A percentile compares a stretch with the other conserved stretches of the same genome.
phyloP scores from a whole-genome alignment of 179 eudicot species.

The Dionaea muscipula region DNA sequence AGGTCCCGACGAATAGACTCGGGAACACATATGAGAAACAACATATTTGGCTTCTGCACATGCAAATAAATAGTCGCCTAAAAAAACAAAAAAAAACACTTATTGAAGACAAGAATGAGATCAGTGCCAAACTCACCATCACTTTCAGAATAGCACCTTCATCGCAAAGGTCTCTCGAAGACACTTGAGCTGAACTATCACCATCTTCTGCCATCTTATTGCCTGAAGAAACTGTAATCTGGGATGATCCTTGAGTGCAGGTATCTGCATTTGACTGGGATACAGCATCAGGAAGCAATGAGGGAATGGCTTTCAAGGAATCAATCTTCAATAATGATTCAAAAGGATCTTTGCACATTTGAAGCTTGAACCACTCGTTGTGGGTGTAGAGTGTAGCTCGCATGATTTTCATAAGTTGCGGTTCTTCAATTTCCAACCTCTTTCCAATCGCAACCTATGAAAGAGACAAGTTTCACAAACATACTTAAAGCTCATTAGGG shows the following conservation, averaged over 20 bases:
- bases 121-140: conserved; percentile 49
- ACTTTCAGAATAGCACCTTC: conserved; percentile 81
- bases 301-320: conserved; percentile 44
- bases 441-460: conserved; percentile 67
- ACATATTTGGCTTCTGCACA: too few relatives aligned
- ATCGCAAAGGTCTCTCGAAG: conserved; percentile 51
- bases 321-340: conserved; percentile 69
- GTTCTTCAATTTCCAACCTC: conserved; percentile 77
- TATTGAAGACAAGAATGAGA: too few relatives aligned
- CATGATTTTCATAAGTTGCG: conserved; percentile 70
- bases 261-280: conserved; percentile 33
- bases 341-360: conserved; percentile 84
- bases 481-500: too few relatives aligned
- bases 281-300: conserved; percentile 34
- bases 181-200: conserved; percentile 50
- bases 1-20: too few relatives aligned
- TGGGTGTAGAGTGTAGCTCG: conserved; percentile 62
- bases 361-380: conserved; percentile 79
- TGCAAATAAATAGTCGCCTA: too few relatives aligned
- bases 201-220: conserved; percentile 58
- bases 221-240: conserved; percentile 49
- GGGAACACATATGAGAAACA: too few relatives aligned
- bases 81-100: too few relatives aligned
- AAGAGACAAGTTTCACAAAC: not conserved
- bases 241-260: conserved; percentile 44